These are phyloP conservation scores for Globisporangium cederbergense DNA, from an alignment of 352 stramenopile species.

Conservation along the genomic window DNA sequence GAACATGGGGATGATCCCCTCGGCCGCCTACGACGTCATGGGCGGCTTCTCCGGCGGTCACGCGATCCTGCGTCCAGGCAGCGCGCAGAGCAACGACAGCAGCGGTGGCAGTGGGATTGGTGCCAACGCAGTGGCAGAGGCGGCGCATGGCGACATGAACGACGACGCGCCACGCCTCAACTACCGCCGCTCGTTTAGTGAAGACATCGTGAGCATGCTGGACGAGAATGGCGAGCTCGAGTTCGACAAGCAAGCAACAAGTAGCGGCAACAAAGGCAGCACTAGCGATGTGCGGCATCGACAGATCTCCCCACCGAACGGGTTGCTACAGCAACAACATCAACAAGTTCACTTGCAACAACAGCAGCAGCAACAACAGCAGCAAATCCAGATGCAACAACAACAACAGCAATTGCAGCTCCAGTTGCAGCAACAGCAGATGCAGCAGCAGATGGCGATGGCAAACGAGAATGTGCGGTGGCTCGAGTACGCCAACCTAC, in stretches of 20 bases:
- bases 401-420: slow-evolving; percentile 22
- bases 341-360: not conserved
- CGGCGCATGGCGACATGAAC: slow-evolving; percentile 8
- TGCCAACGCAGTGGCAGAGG: slow-evolving; percentile 3
- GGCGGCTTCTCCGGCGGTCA: not conserved
- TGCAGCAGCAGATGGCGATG: slow-evolving; percentile 22
- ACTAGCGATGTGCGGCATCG: slow-evolving; percentile 7
- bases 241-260: slow-evolving; percentile 27
- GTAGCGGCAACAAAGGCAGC: slow-evolving; percentile 9
- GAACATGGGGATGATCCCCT: slow-evolving; percentile 14
- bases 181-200: slow-evolving; percentile 60
- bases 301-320: slow-evolving; percentile 16
- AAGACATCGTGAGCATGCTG: slow-evolving; percentile 77
- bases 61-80: slow-evolving; percentile 10
- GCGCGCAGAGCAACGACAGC: slow-evolving; percentile 17
- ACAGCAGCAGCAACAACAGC: slow-evolving; percentile 16
- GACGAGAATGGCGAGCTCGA: slow-evolving; percentile 46
- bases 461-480: slow-evolving; percentile 17
- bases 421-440: slow-evolving; percentile 19
- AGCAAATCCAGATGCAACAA: slow-evolving; percentile 14
- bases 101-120: slow-evolving; percentile 11
- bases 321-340: slow-evolving; percentile 10
- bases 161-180: slow-evolving; percentile 27
- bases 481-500: slow-evolving; percentile 7
- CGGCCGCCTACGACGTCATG: slow-evolving; percentile 16